Conservation (phyloP, 306 rosid genomes). For the Quercus gilva region DNA sequence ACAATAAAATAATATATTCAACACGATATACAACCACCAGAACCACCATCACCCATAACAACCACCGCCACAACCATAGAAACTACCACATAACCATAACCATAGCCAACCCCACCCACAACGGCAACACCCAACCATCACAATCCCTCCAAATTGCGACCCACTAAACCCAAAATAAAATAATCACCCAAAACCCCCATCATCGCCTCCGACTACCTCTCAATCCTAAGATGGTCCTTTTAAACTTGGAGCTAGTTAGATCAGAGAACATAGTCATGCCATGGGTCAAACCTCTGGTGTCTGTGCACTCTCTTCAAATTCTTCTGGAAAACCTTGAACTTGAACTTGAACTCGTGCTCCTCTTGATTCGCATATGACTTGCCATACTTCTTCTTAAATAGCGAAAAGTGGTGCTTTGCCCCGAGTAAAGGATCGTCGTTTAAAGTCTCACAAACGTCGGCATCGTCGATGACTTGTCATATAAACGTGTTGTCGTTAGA, state of each 20-base stretch:
- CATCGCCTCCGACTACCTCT: slow-evolving; percentile 18
- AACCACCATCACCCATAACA: no score
- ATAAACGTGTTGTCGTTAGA: slow-evolving; percentile 35
- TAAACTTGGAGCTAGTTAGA: slow-evolving; percentile 66
- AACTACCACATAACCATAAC: no score
- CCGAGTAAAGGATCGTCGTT: slow-evolving; percentile 34
- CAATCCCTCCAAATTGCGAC: no score
- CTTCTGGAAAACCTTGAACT: slow-evolving; percentile 50
- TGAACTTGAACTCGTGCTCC: slow-evolving; percentile 77
- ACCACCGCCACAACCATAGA: no score
- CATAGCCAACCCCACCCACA: no score
- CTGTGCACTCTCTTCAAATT: slow-evolving; percentile 67
- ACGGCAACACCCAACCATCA: no score
- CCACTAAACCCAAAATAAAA: no score
- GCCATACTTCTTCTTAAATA: slow-evolving; percentile 58
- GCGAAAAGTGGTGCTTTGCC: slow-evolving; percentile 68
- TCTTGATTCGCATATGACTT: slow-evolving; percentile 56
- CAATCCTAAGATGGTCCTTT: slow-evolving; percentile 53
- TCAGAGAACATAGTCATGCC: slow-evolving; percentile 88
- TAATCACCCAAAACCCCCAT: no score
- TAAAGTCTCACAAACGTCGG: background rate
- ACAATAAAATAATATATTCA: no score
- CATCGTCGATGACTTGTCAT: slow-evolving; percentile 63
- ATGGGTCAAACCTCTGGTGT: slow-evolving; percentile 75
- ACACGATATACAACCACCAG: no score